Percentiles rank a stretch among this genome's conserved stretches.
These are phyloP conservation scores for Kwoniella botswanensis DNA, from an alignment of 768 basidiomycete genomes.

Conservation along the genomic window DNA sequence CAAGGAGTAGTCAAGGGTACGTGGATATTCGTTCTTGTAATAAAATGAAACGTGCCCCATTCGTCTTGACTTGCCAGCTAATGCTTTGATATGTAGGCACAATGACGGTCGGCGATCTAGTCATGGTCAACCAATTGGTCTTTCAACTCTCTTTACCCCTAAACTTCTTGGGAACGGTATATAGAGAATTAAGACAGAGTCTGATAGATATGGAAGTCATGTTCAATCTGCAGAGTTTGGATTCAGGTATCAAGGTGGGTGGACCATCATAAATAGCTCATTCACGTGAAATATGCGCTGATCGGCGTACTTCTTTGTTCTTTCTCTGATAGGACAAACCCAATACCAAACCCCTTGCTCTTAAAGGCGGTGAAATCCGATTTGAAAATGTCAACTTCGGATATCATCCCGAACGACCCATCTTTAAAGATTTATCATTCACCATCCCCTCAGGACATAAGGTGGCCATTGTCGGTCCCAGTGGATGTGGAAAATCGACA, in stretches of 20 bases:
- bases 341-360: slow-evolving; percentile 68
- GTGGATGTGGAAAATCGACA: slow-evolving; percentile 96
- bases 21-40: slow-evolving; percentile 24
- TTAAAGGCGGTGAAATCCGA: slow-evolving; percentile 83
- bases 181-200: slow-evolving; percentile 94
- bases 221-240: slow-evolving; percentile 84
- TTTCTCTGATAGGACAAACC: slow-evolving; percentile 66
- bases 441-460: slow-evolving; percentile 94
- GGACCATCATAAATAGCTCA: neutral
- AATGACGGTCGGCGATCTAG: slow-evolving; percentile 97
- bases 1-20: slow-evolving; percentile 89
- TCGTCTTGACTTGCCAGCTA: neutral
- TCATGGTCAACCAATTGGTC: slow-evolving; percentile 98
- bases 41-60: too few species aligned
- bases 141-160: slow-evolving; percentile 96
- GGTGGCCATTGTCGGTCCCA: slow-evolving; percentile 94
- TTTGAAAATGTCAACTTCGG: slow-evolving; percentile 92
- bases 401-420: slow-evolving; percentile 89
- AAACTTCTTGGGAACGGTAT: slow-evolving; percentile 94
- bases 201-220: slow-evolving; percentile 96
- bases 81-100: slow-evolving; percentile 66
- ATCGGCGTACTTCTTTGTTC: neutral
- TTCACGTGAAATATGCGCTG: neutral
- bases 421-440: slow-evolving; percentile 86
- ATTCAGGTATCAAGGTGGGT: slow-evolving; percentile 70